Conservation (phyloP, 805 yeast genomes). For the Wickerhamiella australiensis region DNA sequence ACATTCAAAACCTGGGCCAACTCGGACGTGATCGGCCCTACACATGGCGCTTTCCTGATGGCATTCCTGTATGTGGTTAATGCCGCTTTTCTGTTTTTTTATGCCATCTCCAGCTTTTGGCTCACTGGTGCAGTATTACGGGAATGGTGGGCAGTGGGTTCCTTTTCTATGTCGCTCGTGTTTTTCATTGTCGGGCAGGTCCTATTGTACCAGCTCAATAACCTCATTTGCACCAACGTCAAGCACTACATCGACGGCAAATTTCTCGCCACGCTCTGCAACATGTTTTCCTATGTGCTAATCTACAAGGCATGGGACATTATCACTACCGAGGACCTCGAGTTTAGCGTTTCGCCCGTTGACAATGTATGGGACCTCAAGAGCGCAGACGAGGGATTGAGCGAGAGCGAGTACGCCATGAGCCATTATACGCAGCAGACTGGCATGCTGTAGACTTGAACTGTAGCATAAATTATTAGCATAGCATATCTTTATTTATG, state of each 20-base stretch:
- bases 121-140: conserved; percentile 56
- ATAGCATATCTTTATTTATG: background rate
- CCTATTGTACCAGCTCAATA: conserved; percentile 56
- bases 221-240: conserved; percentile 51
- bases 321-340: conserved; percentile 88
- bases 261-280: conserved; percentile 71
- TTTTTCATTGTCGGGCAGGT: conserved; percentile 78
- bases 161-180: conserved; percentile 54
- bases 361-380: conserved; percentile 34
- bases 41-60: conserved; percentile 56
- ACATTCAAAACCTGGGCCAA: conserved; percentile 56
- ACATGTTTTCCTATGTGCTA: conserved; percentile 82
- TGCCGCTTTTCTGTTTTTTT: conserved; percentile 50
- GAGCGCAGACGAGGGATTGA: conserved; percentile 25
- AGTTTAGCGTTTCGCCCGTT: conserved; percentile 59
- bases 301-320: conserved; percentile 93
- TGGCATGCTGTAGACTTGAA: conserved; percentile 16
- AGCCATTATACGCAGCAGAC: conserved; percentile 26
- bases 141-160: conserved; percentile 83
- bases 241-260: conserved; percentile 86
- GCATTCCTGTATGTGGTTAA: conserved; percentile 60
- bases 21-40: conserved; percentile 33
- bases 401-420: conserved; percentile 27
- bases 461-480: background rate
- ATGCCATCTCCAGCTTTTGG: conserved; percentile 49